phyloP scores from a whole-genome alignment of 345 rosid genomes.

The Heritiera fomes region DNA sequence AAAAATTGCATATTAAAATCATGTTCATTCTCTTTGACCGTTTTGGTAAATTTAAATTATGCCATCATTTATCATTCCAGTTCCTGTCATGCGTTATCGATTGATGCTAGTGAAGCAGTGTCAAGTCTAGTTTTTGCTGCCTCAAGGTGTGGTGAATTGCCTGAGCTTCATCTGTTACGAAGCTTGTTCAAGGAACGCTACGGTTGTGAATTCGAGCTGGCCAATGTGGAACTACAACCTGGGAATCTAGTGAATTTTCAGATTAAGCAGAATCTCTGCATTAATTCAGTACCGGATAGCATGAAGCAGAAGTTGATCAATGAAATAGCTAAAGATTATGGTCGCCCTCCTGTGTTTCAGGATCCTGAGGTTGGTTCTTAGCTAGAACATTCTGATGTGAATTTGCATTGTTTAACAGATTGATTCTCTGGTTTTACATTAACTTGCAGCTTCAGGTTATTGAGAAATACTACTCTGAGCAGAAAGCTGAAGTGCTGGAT shows the following conservation, averaged over 20 bases:
- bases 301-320: slow-evolving; percentile 15
- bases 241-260: slow-evolving; percentile 24
- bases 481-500: slow-evolving; percentile 23
- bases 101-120: slow-evolving; percentile 35
- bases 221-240: slow-evolving; percentile 29
- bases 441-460: background rate
- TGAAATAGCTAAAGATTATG: slow-evolving; percentile 24
- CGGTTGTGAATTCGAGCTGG: slow-evolving; percentile 34
- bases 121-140: slow-evolving; percentile 44
- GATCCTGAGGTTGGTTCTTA: slow-evolving; percentile 4
- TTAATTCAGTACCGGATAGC: background rate
- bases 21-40: background rate
- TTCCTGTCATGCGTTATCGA: slow-evolving; percentile 26
- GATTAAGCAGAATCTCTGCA: slow-evolving; percentile 23
- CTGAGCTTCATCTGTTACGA: slow-evolving; percentile 31
- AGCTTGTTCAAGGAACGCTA: slow-evolving; percentile 30
- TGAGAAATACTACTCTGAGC: background rate
- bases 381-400: background rate
- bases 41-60: too few species aligned
- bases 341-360: slow-evolving; percentile 14
- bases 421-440: background rate
- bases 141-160: slow-evolving; percentile 47
- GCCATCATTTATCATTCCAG: background rate
- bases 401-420: background rate
- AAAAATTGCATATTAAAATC: background rate